Percentiles rank a stretch among this genome's conserved stretches.
These are phyloP conservation scores for Lactifluus hygrophoroides DNA, from an alignment of 768 basidiomycete species.

Conservation along the genomic window DNA sequence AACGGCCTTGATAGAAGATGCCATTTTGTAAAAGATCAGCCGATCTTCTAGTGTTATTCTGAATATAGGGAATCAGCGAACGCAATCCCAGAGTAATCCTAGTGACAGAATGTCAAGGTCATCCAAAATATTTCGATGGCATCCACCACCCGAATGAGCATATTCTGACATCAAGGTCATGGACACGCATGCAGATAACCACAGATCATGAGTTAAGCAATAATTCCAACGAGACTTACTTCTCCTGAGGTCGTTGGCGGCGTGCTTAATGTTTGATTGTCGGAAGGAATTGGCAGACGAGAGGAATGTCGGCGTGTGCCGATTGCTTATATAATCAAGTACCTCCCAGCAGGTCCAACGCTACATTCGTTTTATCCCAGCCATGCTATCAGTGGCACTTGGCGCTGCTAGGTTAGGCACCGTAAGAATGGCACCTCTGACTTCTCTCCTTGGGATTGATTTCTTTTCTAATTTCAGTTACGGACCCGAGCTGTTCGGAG, in stretches of 20 bases:
- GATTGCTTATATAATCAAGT: conserved; percentile 2
- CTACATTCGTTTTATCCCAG: background rate
- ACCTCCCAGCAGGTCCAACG: too few species aligned
- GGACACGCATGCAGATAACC: conserved; percentile 4
- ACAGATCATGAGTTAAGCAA: background rate
- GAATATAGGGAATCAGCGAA: conserved; percentile 12
- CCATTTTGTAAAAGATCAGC: conserved; percentile 44
- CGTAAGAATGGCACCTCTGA: background rate
- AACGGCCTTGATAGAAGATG: conserved; percentile 76
- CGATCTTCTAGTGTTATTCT: conserved; percentile 21
- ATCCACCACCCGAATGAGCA: conserved; percentile 33
- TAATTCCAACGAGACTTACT: conserved; percentile 30
- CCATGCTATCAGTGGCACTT: conserved; percentile 6
- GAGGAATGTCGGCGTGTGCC: background rate
- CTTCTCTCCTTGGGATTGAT: background rate
- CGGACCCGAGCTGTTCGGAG: conserved; percentile 11
- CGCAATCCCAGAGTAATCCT: background rate
- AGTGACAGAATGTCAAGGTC: conserved; percentile 21
- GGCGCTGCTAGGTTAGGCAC: background rate
- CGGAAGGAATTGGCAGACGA: background rate
- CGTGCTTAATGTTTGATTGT: conserved; percentile 22
- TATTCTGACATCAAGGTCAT: background rate
- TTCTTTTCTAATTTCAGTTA: background rate
- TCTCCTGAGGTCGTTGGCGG: conserved; percentile 29
- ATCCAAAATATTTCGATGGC: conserved; percentile 29